phyloP scores from a whole-genome alignment of 176 grass and related monocot genomes.

The Tuctoria greenei region DNA sequence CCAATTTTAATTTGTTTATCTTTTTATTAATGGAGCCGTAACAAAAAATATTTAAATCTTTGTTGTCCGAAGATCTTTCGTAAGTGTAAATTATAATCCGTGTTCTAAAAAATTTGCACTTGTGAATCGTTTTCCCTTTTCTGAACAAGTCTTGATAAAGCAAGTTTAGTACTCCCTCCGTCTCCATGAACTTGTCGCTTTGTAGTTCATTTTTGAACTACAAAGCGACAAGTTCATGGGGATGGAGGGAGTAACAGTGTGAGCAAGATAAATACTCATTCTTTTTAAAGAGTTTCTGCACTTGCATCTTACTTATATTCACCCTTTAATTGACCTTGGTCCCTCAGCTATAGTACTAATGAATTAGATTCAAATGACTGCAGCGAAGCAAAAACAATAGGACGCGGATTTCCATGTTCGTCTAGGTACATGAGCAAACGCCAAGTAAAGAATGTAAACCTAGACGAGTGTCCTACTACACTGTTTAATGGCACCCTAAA shows the following conservation, averaged over 20 bases:
- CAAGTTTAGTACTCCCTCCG: too few species aligned
- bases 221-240: too few species aligned
- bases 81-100: neutral
- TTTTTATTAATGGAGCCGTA: too few species aligned
- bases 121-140: neutral
- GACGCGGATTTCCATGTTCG: neutral
- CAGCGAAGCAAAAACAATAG: neutral
- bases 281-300: neutral
- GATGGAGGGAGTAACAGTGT: too few species aligned
- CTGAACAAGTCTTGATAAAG: neutral
- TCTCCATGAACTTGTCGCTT: too few species aligned
- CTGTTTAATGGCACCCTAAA: slow-evolving; percentile 14
- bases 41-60: too few species aligned
- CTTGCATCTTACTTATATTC: neutral
- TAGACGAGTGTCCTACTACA: neutral
- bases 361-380: neutral
- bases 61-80: too few species aligned
- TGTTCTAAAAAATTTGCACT: neutral
- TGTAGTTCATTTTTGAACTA: too few species aligned
- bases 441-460: slow-evolving; percentile 30
- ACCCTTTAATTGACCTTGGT: neutral
- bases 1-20: neutral
- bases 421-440: slow-evolving; percentile 5
- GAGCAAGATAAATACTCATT: neutral
- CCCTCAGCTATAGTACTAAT: neutral